Base-by-base conservation (phyloP, 495 filamentous ascomycete genomes). In the Podospora sp. region DNA sequence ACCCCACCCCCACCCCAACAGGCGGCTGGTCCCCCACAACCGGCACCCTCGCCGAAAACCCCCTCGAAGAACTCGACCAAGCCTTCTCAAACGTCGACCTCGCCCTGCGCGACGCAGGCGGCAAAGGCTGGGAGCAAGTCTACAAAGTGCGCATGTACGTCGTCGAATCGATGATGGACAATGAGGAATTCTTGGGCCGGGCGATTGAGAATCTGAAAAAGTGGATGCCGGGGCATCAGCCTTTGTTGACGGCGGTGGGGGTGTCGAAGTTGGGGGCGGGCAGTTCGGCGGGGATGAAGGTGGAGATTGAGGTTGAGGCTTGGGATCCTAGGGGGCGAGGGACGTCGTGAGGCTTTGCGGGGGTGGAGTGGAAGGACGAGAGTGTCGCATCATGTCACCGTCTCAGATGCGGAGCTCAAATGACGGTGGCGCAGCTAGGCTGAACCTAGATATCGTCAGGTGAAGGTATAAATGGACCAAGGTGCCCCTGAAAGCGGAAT, bases 71-170 rank as follows among this genome's bases (percentile, higher is more conserved):
- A 21, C 55, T 70, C 24, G 65, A 70, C 26, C 65, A 67, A 16
- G 68, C 55, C 18, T 70, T 70, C n/a, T 60, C 60, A 40, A 67
- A 70, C 35, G 65, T 70, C 7, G 65, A 70, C 51, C 51, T 66
- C 14, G 56, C 60, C 18, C 65, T 70, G 33, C 36, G 46, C n/a
- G 27, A 57, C 5, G 68, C 68, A 14, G 53, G 64, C 55, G 65
- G 65, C 29, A 55, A 58, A 16, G 60, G 68, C 11, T 70, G 68
- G 68, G 12, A 35, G 7, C 68, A 70, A 25, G 68, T 70, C 14
- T 70, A 70, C 56, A 36, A 35, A 9, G 49, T 66, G 29, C 50
- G 33, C 24, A 22, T 63, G 22, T 70, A 67, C 61, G 40, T 58
- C 12, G 20, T 65, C 9, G 62, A 65, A 52, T 59, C 52, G 14